These are phyloP conservation scores for Neofusicoccum parvum DNA, from an alignment of 2,329 filamentous ascomycete genomes.

Conservation along the genomic window DNA sequence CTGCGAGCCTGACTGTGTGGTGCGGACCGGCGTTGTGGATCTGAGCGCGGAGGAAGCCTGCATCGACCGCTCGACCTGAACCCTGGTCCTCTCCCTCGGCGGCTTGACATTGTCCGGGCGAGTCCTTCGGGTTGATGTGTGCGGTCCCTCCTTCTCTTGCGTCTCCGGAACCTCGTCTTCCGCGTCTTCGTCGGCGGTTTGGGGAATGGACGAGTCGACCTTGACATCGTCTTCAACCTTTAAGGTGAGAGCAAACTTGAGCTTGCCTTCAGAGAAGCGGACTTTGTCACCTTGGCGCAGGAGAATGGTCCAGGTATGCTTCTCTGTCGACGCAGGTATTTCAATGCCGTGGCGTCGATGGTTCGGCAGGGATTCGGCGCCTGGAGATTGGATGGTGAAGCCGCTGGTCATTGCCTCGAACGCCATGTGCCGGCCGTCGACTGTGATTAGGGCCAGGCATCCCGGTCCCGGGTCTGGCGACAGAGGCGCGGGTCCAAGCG, in stretches of 20 bases:
- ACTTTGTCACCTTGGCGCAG: slow-evolving; percentile 3
- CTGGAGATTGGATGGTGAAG: background rate
- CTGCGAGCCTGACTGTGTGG: background rate
- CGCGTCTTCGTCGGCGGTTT: background rate
- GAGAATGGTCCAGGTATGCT: background rate
- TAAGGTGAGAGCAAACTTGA: background rate
- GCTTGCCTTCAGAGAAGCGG: background rate
- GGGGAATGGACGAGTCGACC: background rate
- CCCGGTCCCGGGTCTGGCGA: background rate
- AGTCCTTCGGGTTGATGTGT: background rate
- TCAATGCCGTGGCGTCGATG: background rate
- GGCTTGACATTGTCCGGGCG: background rate
- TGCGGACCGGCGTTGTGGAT: background rate
- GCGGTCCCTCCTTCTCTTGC: background rate
- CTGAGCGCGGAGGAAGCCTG: background rate
- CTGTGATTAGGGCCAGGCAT: background rate
- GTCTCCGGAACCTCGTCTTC: slow-evolving; percentile 1
- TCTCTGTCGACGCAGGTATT: background rate
- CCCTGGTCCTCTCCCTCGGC: background rate
- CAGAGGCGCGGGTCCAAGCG: background rate
- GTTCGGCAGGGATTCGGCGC: background rate
- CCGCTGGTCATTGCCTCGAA: background rate
- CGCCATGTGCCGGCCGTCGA: background rate
- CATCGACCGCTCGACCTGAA: slow-evolving; percentile 16
- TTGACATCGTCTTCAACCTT: background rate